phyloP scores from a whole-genome alignment of 495 filamentous ascomycete species.

The Penicillium taxi region DNA sequence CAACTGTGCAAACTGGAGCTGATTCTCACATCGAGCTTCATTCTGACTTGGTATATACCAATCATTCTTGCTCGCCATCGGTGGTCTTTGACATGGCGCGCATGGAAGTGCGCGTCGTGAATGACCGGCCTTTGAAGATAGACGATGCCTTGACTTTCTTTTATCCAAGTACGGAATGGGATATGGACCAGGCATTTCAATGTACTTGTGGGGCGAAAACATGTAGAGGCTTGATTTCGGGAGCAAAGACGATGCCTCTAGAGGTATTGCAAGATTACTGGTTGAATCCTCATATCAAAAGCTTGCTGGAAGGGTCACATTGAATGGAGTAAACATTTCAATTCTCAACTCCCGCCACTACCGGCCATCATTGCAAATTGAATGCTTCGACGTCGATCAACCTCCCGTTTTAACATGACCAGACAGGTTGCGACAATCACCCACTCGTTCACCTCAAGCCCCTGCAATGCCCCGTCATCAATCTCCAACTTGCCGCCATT shows the following conservation, averaged over 20 bases:
- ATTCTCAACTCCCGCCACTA: conserved; percentile 9
- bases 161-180: conserved; percentile 70
- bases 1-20: conserved; percentile 56
- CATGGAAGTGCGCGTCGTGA: conserved; percentile 53
- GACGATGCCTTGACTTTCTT: conserved; percentile 71
- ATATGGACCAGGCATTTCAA: conserved; percentile 65
- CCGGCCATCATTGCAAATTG: conserved; percentile 36
- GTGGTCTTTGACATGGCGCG: conserved; percentile 62
- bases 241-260: conserved; percentile 24
- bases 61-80: conserved; percentile 63
- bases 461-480: conserved; percentile 22
- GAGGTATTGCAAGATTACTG: conserved; percentile 29
- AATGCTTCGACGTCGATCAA: conserved; percentile 43
- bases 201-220: conserved; percentile 50
- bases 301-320: conserved; percentile 18
- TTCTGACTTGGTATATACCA: conserved; percentile 66
- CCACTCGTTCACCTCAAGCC: conserved; percentile 23
- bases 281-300: conserved; percentile 32
- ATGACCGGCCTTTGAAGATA: conserved; percentile 42
- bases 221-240: conserved; percentile 29
- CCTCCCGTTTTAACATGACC: conserved; percentile 52
- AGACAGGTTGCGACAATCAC: conserved; percentile 46
- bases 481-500: conserved; percentile 46
- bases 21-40: conserved; percentile 65
- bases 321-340: conserved; percentile 1